These are phyloP conservation scores for Claviceps sorghi DNA, from an alignment of 2,329 filamentous ascomycete genomes.

Conservation along the genomic window DNA sequence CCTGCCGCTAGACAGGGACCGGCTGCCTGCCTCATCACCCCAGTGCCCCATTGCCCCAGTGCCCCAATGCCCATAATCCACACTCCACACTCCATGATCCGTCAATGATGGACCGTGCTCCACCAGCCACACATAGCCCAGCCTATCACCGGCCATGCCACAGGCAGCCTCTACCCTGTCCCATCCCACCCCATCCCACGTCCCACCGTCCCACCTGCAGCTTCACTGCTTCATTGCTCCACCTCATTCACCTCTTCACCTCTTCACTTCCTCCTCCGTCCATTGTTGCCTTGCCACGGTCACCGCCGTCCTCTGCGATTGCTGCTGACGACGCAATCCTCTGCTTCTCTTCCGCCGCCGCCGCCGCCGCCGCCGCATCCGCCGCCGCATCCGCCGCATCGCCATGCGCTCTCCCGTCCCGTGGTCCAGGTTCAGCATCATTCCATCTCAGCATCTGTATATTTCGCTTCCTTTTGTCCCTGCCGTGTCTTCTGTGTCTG, in stretches of 20 bases:
- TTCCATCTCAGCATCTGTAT: conserved; percentile 18
- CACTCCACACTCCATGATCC: neutral
- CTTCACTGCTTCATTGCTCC: no score
- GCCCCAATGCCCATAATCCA: no score
- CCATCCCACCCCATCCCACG: neutral
- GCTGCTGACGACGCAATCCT: conserved; percentile 6
- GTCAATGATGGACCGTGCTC: neutral
- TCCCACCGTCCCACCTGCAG: no score
- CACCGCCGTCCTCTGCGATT: conserved; percentile 4
- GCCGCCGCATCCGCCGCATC: conserved; percentile 2
- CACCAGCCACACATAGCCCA: neutral
- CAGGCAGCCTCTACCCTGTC: neutral
- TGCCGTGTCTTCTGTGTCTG: neutral
- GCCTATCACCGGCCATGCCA: neutral
- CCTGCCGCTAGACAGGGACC: no score
- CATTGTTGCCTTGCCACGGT: neutral
- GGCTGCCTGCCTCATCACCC: neutral
- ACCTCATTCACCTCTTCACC: no score
- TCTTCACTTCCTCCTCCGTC: conserved; percentile 1
- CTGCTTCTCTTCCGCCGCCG: neutral
- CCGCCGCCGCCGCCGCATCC: neutral
- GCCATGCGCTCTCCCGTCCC: conserved; percentile 10
- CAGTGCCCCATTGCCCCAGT: neutral
- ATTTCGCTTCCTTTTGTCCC: neutral
- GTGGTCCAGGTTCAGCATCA: conserved; percentile 3